Conservation (phyloP, 768 basidiomycete genomes). For the Hygrophoropsis aurantiaca region DNA sequence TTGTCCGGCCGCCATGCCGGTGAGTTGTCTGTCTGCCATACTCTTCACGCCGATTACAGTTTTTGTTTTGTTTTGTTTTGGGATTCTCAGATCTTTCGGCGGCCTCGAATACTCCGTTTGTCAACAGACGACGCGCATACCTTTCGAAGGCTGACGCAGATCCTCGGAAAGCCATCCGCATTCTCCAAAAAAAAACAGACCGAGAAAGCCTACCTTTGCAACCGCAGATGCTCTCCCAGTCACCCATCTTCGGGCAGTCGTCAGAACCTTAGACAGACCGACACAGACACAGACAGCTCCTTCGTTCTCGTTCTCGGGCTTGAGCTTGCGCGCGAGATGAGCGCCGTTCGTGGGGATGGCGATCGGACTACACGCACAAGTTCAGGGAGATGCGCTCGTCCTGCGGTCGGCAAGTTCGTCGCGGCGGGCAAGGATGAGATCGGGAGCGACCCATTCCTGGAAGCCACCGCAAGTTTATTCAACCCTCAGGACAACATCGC, state of each 20-base stretch:
- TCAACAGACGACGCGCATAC: no score
- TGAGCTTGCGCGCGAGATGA: constrained; percentile 19
- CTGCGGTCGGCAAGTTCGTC: constrained; percentile 13
- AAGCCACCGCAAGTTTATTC: constrained; percentile 15
- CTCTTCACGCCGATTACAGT: no score
- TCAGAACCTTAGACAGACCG: neutral
- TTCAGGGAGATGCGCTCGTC: constrained; percentile 8
- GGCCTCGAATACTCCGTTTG: no score
- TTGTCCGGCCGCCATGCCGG: no score
- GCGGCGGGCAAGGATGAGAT: constrained; percentile 19
- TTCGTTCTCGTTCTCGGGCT: no score
- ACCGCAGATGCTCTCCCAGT: constrained; percentile 1
- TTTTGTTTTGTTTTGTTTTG: no score
- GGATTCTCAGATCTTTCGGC: no score
- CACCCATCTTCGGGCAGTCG: constrained; percentile 8
- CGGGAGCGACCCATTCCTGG: constrained; percentile 17
- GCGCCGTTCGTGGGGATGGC: constrained; percentile 16
- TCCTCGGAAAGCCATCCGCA: neutral
- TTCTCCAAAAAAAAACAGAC: neutral
- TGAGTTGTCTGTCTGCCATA: no score
- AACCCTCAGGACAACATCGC: no score
- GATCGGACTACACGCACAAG: neutral
- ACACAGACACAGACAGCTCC: constrained; percentile 3
- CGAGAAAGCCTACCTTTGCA: neutral
- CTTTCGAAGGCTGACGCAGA: no score